Evolutionary conservation across 306 rosid genomes (phyloP), one percentile per base, ranked within the genome.

Genomic region (Astragalus membranaceus): DNA sequence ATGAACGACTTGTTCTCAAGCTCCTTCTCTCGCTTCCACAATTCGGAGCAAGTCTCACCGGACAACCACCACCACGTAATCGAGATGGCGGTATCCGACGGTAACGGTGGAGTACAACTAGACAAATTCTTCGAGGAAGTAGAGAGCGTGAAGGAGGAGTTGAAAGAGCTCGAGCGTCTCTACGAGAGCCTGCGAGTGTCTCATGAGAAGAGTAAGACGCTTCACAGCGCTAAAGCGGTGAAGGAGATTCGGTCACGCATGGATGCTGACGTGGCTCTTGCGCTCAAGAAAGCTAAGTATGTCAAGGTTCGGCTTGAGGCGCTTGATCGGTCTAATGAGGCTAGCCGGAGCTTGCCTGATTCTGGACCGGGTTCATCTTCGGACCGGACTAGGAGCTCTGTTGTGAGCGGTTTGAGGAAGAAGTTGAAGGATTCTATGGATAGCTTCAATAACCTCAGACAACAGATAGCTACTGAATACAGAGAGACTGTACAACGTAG

Each of bases 291-390:
- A 39, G 98, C 98, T 4, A 93, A 88, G 80, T 69, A 79, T 0
- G 50, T 90, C 20, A 93, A 93, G 84, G 70, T 79, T 46, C 91
- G 88, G 1, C 81, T 93, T 37, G 98, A 90, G 81, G 92, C 98
- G 0, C 83, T 93, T 14, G 96, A 88, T 85, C 88, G 90, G n/a
- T 75, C 96, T 70, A 93, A 88, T 70, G 96, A 89, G 53, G 85
- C 89, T 4, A 82, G 80, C 46, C 81, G 83, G 64, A 76, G 80
- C 50, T 20, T 82, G 23, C 89, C 96, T 0, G 88, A 84, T 1
- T 79, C 85, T 23, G 98, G 98, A 4, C 94, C 94, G 2, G 98
- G 97, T 0, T 88, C 98, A 0, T 93, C 92, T 0, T 87, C 98
- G 4, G 89, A 93, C 69, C 85, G 98, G 47, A 93, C 94, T 0